Evolutionary conservation across 73 alveolate genomes (phyloP).

Genomic region (Tetrahymena thermophila): DNA sequence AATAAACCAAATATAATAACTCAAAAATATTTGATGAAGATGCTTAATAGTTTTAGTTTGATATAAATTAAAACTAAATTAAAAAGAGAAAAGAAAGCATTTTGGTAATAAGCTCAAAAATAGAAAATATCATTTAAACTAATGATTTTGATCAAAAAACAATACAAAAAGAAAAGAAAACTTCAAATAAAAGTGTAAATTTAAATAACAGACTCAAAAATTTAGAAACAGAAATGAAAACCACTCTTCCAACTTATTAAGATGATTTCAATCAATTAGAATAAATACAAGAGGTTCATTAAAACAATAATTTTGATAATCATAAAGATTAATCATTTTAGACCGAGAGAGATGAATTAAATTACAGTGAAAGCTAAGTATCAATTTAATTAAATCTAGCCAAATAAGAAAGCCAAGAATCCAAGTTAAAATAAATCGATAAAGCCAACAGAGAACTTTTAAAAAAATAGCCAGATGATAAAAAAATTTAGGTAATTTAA

Average conservation of each 20-base stretch:
- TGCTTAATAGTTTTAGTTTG: neutral
- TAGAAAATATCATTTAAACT: neutral
- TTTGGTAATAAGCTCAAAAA: neutral
- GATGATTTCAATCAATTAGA: neutral
- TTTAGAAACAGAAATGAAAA: neutral
- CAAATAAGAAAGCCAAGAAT: neutral
- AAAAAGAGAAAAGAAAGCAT: neutral
- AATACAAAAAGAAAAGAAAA: too few relatives aligned
- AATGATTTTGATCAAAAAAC: neutral
- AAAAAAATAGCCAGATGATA: neutral
- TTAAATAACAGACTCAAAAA: too few relatives aligned
- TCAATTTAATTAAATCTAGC: too few relatives aligned
- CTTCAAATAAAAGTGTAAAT: too few relatives aligned
- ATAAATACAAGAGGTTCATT: neutral
- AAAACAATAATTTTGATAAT: neutral
- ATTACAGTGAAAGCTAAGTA: neutral
- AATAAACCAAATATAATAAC: too few relatives aligned
- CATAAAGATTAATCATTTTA: neutral
- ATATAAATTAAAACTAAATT: too few relatives aligned
- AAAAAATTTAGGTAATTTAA: neutral
- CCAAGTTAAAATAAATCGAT: neutral
- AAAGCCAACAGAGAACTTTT: neutral
- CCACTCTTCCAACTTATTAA: neutral
- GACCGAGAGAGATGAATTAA: neutral
- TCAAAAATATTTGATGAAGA: neutral